phyloP scores from a whole-genome alignment of 148 eudicot genomes.

The Arctostaphylos glauca region DNA sequence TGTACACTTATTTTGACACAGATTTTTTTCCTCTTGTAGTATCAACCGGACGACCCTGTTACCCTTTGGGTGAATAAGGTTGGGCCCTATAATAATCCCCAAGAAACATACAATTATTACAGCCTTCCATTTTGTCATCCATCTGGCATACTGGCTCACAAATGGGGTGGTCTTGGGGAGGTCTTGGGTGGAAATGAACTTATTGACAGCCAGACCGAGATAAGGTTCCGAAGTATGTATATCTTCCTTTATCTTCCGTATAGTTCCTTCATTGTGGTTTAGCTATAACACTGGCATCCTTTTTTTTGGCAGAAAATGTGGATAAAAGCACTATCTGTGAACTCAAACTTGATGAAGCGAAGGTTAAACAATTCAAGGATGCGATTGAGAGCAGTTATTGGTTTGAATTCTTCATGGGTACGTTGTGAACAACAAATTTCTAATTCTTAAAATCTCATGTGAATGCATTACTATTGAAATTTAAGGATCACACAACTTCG shows the following conservation, averaged over 20 bases:
- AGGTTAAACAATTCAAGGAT: slow-evolving; percentile 75
- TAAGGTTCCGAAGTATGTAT: slow-evolving; percentile 72
- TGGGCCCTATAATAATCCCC: slow-evolving; percentile 97
- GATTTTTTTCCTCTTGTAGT: slow-evolving; percentile 38
- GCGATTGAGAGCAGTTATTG: slow-evolving; percentile 89
- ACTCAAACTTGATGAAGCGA: slow-evolving; percentile 68
- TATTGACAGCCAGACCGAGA: slow-evolving; percentile 79
- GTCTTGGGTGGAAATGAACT: slow-evolving; percentile 97
- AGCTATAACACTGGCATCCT: neutral
- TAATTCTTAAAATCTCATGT: slow-evolving; percentile 8
- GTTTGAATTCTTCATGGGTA: slow-evolving; percentile 97
- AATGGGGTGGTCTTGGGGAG: slow-evolving; percentile 99
- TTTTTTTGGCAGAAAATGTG: slow-evolving; percentile 62
- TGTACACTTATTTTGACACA: neutral
- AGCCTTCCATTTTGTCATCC: slow-evolving; percentile 90
- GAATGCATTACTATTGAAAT: neutral
- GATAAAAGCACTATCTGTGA: slow-evolving; percentile 70
- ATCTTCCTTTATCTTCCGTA: slow-evolving; percentile 5
- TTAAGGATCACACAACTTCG: neutral
- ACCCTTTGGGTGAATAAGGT: slow-evolving; percentile 97
- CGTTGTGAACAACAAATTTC: slow-evolving; percentile 18
- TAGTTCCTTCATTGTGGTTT: slow-evolving; percentile 9
- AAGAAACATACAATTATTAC: slow-evolving; percentile 93
- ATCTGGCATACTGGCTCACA: slow-evolving; percentile 59
- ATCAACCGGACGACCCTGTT: slow-evolving; percentile 65